A percentile compares a stretch with the other conserved stretches of the same genome.
phyloP scores from a whole-genome alignment of 257 asterid genomes.

The Echium plantagineum region DNA sequence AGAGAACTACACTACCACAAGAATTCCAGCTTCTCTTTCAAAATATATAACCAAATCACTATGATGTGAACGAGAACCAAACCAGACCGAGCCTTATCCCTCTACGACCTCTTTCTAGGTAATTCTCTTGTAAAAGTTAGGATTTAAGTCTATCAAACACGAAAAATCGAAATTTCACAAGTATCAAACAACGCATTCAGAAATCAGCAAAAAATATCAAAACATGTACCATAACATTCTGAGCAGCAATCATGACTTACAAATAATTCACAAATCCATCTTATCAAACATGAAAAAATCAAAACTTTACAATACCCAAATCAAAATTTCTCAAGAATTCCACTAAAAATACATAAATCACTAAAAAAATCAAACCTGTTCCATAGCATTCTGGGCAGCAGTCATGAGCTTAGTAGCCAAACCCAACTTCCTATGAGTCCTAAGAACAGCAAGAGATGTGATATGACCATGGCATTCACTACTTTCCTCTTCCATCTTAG shows the following conservation, averaged over 20 bases:
- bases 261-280: background rate
- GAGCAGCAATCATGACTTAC: background rate
- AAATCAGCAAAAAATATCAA: background rate
- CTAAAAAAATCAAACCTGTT: slow-evolving; percentile 34
- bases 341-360: background rate
- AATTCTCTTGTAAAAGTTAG: too few relatives aligned
- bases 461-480: slow-evolving; percentile 97
- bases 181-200: too few relatives aligned
- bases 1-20: too few relatives aligned
- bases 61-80: too few relatives aligned
- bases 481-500: slow-evolving; percentile 95
- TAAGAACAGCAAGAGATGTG: slow-evolving; percentile 95
- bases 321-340: background rate
- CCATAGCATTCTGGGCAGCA: slow-evolving; percentile 98
- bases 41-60: too few relatives aligned
- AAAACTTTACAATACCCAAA: too few relatives aligned
- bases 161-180: too few relatives aligned
- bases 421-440: slow-evolving; percentile 96
- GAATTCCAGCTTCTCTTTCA: too few relatives aligned
- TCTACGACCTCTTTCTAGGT: too few relatives aligned
- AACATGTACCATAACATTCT: too few relatives aligned
- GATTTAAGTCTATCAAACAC: too few relatives aligned
- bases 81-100: too few relatives aligned
- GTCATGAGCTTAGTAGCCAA: slow-evolving; percentile 97
- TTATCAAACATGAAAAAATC: background rate